Base-by-base conservation (phyloP, 371 early-diverging fungal genomes). In the Antonospora locustae region DNA sequence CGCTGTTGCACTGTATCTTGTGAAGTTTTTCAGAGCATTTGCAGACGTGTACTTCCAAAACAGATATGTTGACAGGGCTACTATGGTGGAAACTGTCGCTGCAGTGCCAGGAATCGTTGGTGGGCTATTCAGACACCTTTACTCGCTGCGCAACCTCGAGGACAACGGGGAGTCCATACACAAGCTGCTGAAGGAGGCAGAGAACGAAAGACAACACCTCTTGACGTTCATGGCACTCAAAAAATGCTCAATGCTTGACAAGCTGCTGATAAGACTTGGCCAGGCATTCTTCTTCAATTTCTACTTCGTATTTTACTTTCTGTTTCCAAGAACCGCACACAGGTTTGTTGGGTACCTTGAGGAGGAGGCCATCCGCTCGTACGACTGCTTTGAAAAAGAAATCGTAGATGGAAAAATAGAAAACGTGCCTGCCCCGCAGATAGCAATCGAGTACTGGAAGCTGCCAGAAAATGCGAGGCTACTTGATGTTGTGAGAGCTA, bases 301-400 rank as follows among this genome's bases (percentile, higher is more conserved):
- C 43, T 93, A 83, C 71, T 85, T 86, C 67, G 54, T 78, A 19
- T 72, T 85, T 19, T 92, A 92, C 73, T 52, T 88, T 46, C 38
- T 84, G 30, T 80, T 81, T 3, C 87, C 88, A 24, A 76, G 74
- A 30, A 81, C 81, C 2, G 84, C 86, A 9, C 93, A 92, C 75
- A 79, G 90, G 30, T 78, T 84, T 38, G 83, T 80, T 16, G 72
- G 75, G 19, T 76, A 71, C 47, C 65, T 80, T 20, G 80, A 81
- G 70, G 93, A 93, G 72, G 86, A 87, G 65, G 93, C 93, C 1
- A 83, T 90, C 19, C 76, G 84, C 25, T 84, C 87, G 0, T 93
- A 93, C 75, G 86, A 86, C 1, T 80, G 81, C 61, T 83, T 87
- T 71, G 64, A 90, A 44, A 74, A 79, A n/a, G 87, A 87, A 63